phyloP scores from a whole-genome alignment of 495 filamentous ascomycete genomes.

The Neurospora pannonica region DNA sequence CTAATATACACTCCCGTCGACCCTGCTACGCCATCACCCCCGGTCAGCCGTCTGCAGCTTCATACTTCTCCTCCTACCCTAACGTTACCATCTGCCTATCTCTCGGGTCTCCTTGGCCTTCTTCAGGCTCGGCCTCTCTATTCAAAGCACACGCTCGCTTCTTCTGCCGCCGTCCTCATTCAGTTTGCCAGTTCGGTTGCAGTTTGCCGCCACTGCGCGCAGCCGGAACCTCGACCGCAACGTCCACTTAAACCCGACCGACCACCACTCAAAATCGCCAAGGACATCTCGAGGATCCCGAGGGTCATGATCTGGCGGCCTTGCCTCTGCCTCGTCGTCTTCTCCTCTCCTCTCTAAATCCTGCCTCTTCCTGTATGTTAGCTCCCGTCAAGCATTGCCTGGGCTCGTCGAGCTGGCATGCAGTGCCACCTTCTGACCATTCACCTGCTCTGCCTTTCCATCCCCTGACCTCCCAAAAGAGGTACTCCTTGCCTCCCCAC shows the following conservation, averaged over 20 bases:
- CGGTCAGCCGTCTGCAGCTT: neutral
- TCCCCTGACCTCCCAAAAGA: neutral
- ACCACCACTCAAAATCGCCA: neutral
- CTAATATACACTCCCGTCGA: neutral
- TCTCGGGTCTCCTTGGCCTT: neutral
- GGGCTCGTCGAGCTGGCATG: conserved; percentile 5
- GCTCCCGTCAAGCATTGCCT: neutral
- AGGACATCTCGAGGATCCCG: neutral
- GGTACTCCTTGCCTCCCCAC: neutral
- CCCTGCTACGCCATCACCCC: neutral
- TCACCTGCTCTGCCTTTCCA: neutral
- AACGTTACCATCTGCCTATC: neutral
- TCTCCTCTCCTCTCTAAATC: conserved; percentile 2
- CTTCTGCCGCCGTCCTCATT: neutral
- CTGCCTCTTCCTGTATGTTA: conserved; percentile 11
- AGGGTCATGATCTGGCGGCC: conserved; percentile 20
- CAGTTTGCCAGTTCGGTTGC: conserved; percentile 4
- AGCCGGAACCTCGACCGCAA: neutral
- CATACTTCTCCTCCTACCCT: neutral
- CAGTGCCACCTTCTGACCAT: conserved; percentile 1
- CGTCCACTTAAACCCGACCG: neutral
- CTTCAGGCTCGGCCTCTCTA: neutral
- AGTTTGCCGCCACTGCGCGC: conserved; percentile 19
- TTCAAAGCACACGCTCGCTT: neutral
- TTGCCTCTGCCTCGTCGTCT: conserved; percentile 5